Evolutionary conservation across 306 rosid species (phyloP).

Genomic region (Cucurbita maxima): DNA sequence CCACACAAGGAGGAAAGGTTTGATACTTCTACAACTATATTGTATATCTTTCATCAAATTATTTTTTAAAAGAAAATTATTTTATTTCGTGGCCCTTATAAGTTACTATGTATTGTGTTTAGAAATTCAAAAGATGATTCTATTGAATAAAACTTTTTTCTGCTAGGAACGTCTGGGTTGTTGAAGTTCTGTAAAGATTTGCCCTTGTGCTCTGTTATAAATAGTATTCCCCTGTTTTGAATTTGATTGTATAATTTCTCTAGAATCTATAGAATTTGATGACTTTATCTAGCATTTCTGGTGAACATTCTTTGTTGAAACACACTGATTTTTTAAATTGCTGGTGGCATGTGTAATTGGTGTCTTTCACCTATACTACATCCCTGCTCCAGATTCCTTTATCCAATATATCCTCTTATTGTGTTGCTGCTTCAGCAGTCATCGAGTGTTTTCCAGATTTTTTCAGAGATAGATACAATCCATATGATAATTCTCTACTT

Average conservation of each 20-base stretch:
- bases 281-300: background rate
- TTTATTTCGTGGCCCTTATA: background rate
- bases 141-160: background rate
- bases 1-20: conserved; percentile 99
- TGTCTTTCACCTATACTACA: background rate
- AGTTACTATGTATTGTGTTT: background rate
- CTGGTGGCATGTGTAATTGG: background rate
- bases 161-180: background rate
- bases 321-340: background rate
- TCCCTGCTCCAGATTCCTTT: conserved; percentile 61
- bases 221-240: background rate
- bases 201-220: background rate
- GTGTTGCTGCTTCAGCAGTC: conserved; percentile 94
- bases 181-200: background rate
- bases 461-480: conserved; percentile 52
- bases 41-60: background rate
- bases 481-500: conserved; percentile 18
- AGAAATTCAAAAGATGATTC: background rate
- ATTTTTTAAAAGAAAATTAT: background rate
- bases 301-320: background rate
- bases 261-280: background rate
- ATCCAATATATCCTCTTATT: conserved; percentile 94
- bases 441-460: conserved; percentile 91
- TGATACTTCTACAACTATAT: background rate
- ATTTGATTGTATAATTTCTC: background rate